Percentiles rank a stretch among this genome's conserved stretches.
Conservation (phyloP, 768 basidiomycete genomes). For the Kwoniella dejecticola region DNA sequence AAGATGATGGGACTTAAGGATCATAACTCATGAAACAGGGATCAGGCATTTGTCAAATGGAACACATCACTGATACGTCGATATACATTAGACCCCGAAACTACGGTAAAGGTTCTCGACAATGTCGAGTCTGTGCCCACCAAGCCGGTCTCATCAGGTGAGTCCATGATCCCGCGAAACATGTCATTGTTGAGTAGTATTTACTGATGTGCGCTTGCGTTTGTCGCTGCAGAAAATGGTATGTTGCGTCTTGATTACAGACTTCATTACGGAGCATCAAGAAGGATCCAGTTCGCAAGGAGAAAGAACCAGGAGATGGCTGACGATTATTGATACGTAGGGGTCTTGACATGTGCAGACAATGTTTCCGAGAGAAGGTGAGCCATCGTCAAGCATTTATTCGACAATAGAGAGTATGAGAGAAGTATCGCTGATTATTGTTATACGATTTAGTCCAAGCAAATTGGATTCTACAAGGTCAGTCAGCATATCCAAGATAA, state of each 20-base stretch:
- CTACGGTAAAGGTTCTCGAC: constrained; percentile 91
- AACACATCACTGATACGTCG: background rate
- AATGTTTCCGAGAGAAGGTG: constrained; percentile 89
- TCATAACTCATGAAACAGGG: too few species aligned
- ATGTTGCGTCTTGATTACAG: constrained; percentile 12
- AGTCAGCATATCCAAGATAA: constrained; percentile 6
- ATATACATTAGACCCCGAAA: constrained; percentile 66
- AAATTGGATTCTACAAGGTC: constrained; percentile 94
- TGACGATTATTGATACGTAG: constrained; percentile 53
- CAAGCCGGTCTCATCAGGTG: constrained; percentile 95
- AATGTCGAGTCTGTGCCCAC: constrained; percentile 95
- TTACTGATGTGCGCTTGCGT: constrained; percentile 25
- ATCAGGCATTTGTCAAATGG: background rate
- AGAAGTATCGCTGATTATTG: too few species aligned
- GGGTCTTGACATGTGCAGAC: constrained; percentile 94
- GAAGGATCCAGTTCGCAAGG: too few species aligned
- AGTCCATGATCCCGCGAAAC: constrained; percentile 58
- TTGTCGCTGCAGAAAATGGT: constrained; percentile 37
- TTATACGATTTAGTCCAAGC: constrained; percentile 59
- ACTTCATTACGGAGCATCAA: too few species aligned
- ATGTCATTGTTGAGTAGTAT: background rate
- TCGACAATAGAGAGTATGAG: too few species aligned
- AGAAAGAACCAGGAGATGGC: background rate
- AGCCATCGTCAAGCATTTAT: constrained; percentile 1
- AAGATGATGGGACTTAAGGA: too few species aligned